Evolutionary conservation across 2,329 filamentous ascomycete species (phyloP), one percentile per base, ranked within the genome.

Genomic region (Bipolaris victoriae): DNA sequence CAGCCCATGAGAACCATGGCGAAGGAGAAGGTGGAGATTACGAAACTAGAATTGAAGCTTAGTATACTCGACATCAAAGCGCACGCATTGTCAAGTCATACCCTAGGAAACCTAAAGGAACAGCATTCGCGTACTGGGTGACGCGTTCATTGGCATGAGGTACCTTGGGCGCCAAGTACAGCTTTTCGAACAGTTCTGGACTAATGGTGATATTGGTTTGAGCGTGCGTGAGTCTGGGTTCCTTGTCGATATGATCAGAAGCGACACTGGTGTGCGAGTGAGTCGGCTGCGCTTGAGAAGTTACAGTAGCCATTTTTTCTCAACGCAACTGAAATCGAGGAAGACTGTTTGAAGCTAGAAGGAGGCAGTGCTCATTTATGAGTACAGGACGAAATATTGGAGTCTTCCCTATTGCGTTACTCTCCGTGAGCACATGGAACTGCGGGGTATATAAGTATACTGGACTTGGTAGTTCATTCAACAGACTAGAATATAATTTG

Each of bases 21-120:
- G 52, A 77, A 78, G 1, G 75, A 77, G 46, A 77, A 77, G 5
- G 75, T 77, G 22, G 70, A 71, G 52, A 78, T 77, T 1, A 78
- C 76, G 57, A 78, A 78, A 9, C 69, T 70, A 26, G 5, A 6
- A 7, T 3, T 1, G 10, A 13, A 7, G 5, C 2, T 59, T 7
- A 52, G 31, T 7, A 22, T 45, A 7, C 15, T 7, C 3, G 6
- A 7, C 3, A 5, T 7, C 5, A 7, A 6, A 1, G 4, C 1
- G 5, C 29, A 2, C n/a, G 35, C 2, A 9, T 6, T 9, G 7
- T 0, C 16, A 26, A n/a, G 15, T 36, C 59, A n/a, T 63, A 70
- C 67, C 70, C 70, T 13, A 73, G 47, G 41, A 73, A 73, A 1
- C 70, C 69, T 9, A 73, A 54, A 2, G 70, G 69, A 7, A 66